Conservation (phyloP, 352 stramenopile species). For the Globisporangium acanthophoron region DNA sequence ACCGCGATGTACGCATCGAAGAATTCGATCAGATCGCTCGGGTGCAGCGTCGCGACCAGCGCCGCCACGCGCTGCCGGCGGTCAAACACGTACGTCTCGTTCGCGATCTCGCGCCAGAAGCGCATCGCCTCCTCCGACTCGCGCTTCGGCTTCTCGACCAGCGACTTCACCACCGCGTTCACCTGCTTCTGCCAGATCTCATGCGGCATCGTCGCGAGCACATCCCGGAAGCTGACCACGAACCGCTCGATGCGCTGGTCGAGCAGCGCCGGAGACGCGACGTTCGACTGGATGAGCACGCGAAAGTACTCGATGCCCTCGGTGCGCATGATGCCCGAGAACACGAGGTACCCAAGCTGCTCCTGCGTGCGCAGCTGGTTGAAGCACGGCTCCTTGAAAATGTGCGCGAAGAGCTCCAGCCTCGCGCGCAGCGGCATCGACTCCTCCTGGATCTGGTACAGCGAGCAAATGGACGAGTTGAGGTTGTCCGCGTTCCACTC, state of each 20-base stretch:
- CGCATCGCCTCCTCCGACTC: conserved; percentile 50
- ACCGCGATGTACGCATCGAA: conserved; percentile 47
- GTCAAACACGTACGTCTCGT: conserved; percentile 71
- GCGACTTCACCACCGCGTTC: conserved; percentile 52
- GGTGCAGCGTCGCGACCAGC: conserved; percentile 36
- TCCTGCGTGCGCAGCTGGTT: conserved; percentile 59
- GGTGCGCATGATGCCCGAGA: conserved; percentile 37
- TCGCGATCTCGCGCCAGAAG: conserved; percentile 57
- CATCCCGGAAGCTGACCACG: conserved; percentile 29
- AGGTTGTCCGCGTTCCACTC: conserved; percentile 58
- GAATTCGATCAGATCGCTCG: conserved; percentile 54
- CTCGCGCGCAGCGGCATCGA: conserved; percentile 31
- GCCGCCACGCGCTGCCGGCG: conserved; percentile 40
- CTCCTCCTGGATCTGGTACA: conserved; percentile 48
- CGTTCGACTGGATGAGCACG: conserved; percentile 75
- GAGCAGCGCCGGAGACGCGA: conserved; percentile 53
- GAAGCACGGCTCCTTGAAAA: conserved; percentile 58
- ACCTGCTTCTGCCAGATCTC: conserved; percentile 47
- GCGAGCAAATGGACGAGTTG: conserved; percentile 45
- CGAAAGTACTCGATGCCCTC: conserved; percentile 59
- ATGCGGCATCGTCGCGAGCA: conserved; percentile 21
- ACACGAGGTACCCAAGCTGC: conserved; percentile 69
- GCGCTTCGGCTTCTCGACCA: conserved; percentile 61
- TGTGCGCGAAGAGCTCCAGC: conserved; percentile 48
- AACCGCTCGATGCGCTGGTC: conserved; percentile 71